phyloP scores from a whole-genome alignment of 2,329 filamentous ascomycete species.

The Madurella fahalii region DNA sequence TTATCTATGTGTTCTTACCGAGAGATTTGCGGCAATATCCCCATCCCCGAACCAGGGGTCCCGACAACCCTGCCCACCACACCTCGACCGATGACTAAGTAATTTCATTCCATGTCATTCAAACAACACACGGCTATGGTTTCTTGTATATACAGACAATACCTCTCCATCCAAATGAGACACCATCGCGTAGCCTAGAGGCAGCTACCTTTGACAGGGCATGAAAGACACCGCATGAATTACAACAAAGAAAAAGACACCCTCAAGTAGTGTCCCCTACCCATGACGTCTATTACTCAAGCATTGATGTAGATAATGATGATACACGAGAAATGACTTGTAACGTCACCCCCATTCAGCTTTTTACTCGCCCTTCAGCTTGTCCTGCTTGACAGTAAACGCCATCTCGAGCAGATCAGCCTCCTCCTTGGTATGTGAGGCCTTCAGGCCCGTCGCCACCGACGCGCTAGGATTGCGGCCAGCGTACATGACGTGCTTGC shows the following conservation, averaged over 20 bases:
- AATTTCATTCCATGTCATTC: too few species aligned
- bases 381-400: constrained; percentile 62
- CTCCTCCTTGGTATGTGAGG: constrained; percentile 86
- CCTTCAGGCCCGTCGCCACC: constrained; percentile 90
- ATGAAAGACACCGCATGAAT: background rate
- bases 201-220: too few species aligned
- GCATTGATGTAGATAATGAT: background rate
- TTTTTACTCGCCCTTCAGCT: constrained; percentile 63
- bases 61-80: too few species aligned
- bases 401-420: constrained; percentile 69
- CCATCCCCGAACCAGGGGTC: too few species aligned
- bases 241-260: constrained; percentile 3
- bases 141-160: too few species aligned
- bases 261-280: constrained; percentile 2
- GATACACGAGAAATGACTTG: background rate
- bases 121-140: too few species aligned
- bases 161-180: too few species aligned
- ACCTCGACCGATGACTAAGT: too few species aligned
- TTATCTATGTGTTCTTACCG: too few species aligned
- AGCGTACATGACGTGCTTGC: constrained; percentile 95
- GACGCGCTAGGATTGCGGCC: constrained; percentile 89
- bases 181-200: background rate
- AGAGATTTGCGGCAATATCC: too few species aligned
- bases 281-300: constrained; percentile 1
- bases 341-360: background rate